Percentiles rank a stretch among this genome's conserved stretches.
Conservation (phyloP, 306 rosid species). For the Corylus heterophylla region DNA sequence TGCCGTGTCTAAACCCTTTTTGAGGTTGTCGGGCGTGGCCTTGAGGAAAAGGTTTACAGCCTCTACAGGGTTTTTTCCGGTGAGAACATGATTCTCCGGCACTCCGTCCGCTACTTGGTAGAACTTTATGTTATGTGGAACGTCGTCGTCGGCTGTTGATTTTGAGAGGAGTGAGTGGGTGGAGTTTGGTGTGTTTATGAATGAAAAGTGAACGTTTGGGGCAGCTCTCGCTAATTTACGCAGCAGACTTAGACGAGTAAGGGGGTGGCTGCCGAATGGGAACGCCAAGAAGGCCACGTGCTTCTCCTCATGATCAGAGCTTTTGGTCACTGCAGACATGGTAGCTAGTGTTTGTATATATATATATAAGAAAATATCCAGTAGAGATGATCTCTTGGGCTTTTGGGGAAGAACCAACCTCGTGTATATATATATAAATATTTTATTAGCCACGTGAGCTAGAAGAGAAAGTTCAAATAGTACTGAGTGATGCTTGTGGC, state of each 20-base stretch:
- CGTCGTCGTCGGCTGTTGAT: background rate
- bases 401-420: no score
- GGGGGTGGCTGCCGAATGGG: constrained; percentile 35
- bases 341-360: background rate
- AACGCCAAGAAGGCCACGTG: constrained; percentile 36
- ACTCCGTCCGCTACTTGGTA: constrained; percentile 32
- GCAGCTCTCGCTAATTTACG: constrained; percentile 32
- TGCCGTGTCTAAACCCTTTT: constrained; percentile 22
- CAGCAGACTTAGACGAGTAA: constrained; percentile 22
- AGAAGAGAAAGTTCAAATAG: no score
- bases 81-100: constrained; percentile 18
- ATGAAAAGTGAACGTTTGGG: constrained; percentile 35
- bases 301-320: background rate
- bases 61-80: constrained; percentile 11
- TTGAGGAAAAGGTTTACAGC: constrained; percentile 29
- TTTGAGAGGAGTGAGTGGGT: constrained; percentile 1
- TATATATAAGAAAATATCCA: no score
- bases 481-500: no score
- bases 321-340: background rate
- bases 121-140: constrained; percentile 18
- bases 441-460: no score
- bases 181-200: constrained; percentile 29
- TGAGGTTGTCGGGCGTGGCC: constrained; percentile 30
- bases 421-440: no score
- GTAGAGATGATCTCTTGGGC: no score